A percentile compares a stretch with the other conserved stretches of the same genome.
Evolutionary conservation across 768 basidiomycete genomes (phyloP).

Genomic region (Hygrophorus pudorinus): DNA sequence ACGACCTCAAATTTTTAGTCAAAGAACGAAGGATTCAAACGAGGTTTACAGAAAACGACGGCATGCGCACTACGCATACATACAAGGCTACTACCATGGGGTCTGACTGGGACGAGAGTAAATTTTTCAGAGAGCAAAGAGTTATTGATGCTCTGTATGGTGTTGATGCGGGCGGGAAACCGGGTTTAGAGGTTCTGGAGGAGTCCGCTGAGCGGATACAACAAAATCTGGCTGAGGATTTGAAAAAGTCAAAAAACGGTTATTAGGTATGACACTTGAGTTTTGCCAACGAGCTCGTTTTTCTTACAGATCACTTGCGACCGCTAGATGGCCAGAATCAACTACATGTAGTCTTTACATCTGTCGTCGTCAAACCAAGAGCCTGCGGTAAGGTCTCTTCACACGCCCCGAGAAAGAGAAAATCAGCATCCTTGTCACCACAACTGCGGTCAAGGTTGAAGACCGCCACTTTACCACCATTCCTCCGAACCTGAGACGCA

Average conservation of each 20-base stretch:
- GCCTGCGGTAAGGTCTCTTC: constrained; percentile 34
- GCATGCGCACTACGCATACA: background rate
- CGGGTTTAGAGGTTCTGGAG: constrained; percentile 38
- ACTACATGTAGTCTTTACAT: background rate
- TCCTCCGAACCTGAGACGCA: constrained; percentile 20
- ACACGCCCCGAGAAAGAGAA: constrained; percentile 40
- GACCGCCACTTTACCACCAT: constrained; percentile 31
- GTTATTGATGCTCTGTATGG: constrained; percentile 48
- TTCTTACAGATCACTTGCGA: too few species aligned
- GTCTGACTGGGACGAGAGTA: constrained; percentile 19
- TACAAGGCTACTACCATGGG: background rate
- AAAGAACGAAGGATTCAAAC: constrained; percentile 21
- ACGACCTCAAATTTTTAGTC: constrained; percentile 13
- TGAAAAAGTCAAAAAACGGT: constrained; percentile 13
- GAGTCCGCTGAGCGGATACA: constrained; percentile 20
- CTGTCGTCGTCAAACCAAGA: constrained; percentile 17
- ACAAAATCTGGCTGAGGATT: constrained; percentile 14
- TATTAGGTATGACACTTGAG: constrained; percentile 1
- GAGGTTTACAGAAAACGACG: constrained; percentile 30
- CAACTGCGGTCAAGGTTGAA: constrained; percentile 27
- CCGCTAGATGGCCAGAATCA: too few species aligned
- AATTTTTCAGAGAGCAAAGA: constrained; percentile 26
- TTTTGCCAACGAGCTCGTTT: background rate
- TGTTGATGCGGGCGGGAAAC: constrained; percentile 25
- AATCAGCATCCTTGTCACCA: constrained; percentile 35